Conservation (phyloP, 192 early-diverging fungal genomes). For the Podila epicladia region DNA sequence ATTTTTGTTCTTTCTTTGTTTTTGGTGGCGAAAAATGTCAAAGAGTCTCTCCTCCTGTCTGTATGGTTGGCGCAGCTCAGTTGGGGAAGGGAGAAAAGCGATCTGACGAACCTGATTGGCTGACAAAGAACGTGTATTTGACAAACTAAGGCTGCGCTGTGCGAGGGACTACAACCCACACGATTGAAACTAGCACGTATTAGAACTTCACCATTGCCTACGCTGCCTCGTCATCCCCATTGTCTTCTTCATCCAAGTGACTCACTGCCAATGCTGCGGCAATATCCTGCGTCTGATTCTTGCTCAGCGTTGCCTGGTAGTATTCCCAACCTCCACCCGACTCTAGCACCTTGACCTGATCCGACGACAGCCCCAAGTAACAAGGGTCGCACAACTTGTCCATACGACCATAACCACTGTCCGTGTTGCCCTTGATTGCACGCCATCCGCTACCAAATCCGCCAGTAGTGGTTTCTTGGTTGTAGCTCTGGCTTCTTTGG, state of each 20-base stretch:
- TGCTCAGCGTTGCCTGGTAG: slow-evolving; percentile 40
- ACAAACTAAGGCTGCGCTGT: too few relatives aligned
- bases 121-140: too few relatives aligned
- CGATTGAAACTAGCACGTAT: too few relatives aligned
- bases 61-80: too few relatives aligned
- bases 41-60: too few relatives aligned
- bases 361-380: slow-evolving; percentile 33
- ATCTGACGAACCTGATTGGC: too few relatives aligned
- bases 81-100: too few relatives aligned
- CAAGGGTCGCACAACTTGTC: slow-evolving; percentile 49
- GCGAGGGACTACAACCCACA: too few relatives aligned
- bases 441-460: slow-evolving; percentile 31
- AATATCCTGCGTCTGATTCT: slow-evolving; percentile 22
- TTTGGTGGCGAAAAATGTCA: too few relatives aligned
- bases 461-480: not conserved
- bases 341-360: slow-evolving; percentile 43
- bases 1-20: too few relatives aligned
- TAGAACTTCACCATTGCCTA: not conserved
- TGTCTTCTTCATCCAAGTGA: not conserved
- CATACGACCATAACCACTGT: slow-evolving; percentile 35
- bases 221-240: not conserved
- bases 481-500: slow-evolving; percentile 28
- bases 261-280: slow-evolving; percentile 28
- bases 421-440: slow-evolving; percentile 27
- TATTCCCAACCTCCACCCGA: slow-evolving; percentile 49